phyloP scores from a whole-genome alignment of 169 alveolate species.

The Toxoplasma gondii region DNA sequence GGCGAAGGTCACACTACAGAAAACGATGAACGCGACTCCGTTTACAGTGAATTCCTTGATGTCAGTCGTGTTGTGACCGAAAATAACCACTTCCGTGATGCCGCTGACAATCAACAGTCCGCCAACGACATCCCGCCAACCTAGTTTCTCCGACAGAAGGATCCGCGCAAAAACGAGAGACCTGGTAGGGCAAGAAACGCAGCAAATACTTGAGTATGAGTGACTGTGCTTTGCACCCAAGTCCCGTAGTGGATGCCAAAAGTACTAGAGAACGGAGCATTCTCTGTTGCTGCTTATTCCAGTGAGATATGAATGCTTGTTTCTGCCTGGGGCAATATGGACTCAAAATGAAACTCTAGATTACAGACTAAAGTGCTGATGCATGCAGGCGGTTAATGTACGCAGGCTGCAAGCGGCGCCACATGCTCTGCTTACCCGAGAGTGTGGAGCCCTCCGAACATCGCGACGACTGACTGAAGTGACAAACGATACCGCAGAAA shows the following conservation, averaged over 20 bases:
- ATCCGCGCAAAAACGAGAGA: not conserved
- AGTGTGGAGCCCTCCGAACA: conserved; percentile 38
- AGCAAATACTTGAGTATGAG: not conserved
- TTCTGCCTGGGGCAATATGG: too few species aligned
- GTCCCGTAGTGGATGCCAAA: too few species aligned
- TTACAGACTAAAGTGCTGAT: too few species aligned
- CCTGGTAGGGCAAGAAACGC: not conserved
- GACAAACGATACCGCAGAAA: not conserved
- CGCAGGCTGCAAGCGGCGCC: too few species aligned
- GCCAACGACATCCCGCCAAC: conserved; percentile 31
- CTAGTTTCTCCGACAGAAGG: not conserved
- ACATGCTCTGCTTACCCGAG: not conserved
- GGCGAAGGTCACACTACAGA: not conserved
- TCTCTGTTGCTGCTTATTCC: too few species aligned
- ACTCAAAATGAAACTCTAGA: too few species aligned
- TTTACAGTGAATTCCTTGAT: not conserved
- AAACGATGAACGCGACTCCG: conserved; percentile 14
- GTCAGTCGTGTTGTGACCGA: not conserved
- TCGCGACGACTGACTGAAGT: conserved; percentile 14
- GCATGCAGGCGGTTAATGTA: too few species aligned
- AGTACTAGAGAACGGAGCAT: too few species aligned
- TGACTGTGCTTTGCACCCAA: too few species aligned
- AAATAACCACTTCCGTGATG: not conserved
- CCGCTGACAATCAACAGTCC: conserved; percentile 31
- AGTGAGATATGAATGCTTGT: too few species aligned